A percentile compares a stretch with the other conserved stretches of the same genome.
These are phyloP conservation scores for Candida sp. DNA, from an alignment of 1,139 yeast genomes.

Conservation along the genomic window DNA sequence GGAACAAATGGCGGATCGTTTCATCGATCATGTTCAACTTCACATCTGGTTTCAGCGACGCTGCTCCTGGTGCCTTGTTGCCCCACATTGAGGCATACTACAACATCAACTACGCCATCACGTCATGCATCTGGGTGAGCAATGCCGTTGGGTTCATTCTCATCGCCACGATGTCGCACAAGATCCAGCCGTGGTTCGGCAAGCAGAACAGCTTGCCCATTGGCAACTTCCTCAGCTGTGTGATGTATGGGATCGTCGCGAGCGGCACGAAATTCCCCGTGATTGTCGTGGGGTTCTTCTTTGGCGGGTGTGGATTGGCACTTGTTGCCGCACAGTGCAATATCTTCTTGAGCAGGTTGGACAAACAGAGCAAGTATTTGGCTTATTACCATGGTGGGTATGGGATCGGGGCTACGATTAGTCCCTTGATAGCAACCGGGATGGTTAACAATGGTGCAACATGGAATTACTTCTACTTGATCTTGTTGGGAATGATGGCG, in stretches of 20 bases:
- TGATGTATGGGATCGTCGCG: constrained; percentile 45
- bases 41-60: constrained; percentile 42
- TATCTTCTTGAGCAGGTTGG: constrained; percentile 56
- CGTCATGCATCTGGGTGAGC: constrained; percentile 49
- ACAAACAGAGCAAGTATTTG: constrained; percentile 50
- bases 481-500: constrained; percentile 45
- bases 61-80: constrained; percentile 52
- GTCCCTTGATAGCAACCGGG: constrained; percentile 62
- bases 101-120: constrained; percentile 38
- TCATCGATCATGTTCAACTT: constrained; percentile 48
- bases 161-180: constrained; percentile 43
- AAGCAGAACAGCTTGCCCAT: constrained; percentile 36
- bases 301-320: constrained; percentile 67
- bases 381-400: constrained; percentile 63
- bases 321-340: constrained; percentile 59
- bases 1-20: constrained; percentile 44
- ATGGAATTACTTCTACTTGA: constrained; percentile 60
- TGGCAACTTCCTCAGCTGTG: constrained; percentile 36
- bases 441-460: constrained; percentile 48
- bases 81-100: constrained; percentile 46
- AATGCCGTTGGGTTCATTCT: constrained; percentile 50
- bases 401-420: constrained; percentile 66
- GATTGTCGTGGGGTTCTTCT: constrained; percentile 55
- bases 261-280: constrained; percentile 41
- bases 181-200: constrained; percentile 46